phyloP scores from a whole-genome alignment of 2,329 filamentous ascomycete species.

The Talaromyces amestolkiae region DNA sequence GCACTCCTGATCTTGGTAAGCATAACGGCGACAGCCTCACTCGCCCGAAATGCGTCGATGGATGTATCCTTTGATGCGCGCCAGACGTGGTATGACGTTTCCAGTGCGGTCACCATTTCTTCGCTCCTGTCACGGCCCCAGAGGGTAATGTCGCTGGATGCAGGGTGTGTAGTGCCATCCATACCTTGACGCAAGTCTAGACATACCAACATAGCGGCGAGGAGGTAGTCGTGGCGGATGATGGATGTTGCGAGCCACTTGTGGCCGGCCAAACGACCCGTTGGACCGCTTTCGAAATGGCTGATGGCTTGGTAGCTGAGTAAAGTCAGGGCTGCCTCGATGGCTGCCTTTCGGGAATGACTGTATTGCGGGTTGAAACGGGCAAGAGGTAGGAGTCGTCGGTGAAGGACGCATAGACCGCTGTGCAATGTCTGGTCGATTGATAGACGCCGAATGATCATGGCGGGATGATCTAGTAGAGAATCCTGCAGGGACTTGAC shows the following conservation, averaged over 20 bases:
- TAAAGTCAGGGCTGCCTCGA: conserved; percentile 77
- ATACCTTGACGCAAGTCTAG: conserved; percentile 67
- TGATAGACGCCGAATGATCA: conserved; percentile 75
- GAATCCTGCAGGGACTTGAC: conserved; percentile 68
- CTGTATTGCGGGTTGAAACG: conserved; percentile 71
- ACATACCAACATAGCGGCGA: conserved; percentile 76
- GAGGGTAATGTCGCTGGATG: conserved; percentile 31
- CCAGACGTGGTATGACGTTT: conserved; percentile 74
- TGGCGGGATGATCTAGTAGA: conserved; percentile 62
- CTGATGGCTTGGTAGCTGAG: conserved; percentile 71
- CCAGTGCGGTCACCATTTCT: conserved; percentile 70
- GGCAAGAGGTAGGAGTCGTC: conserved; percentile 72
- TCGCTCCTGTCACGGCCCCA: conserved; percentile 49
- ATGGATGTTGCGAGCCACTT: conserved; percentile 76
- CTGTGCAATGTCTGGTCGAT: conserved; percentile 55
- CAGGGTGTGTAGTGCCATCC: conserved; percentile 20
- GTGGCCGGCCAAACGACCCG: conserved; percentile 68
- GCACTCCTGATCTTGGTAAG: conserved; percentile 56
- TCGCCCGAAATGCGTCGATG: conserved; percentile 82
- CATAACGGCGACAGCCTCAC: conserved; percentile 73
- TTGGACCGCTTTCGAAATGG: conserved; percentile 67
- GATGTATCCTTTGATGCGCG: conserved; percentile 68
- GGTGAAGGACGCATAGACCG: conserved; percentile 77
- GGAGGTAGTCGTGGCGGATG: conserved; percentile 75
- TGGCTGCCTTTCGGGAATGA: conserved; percentile 72